Base-by-base conservation (phyloP, 2,329 filamentous ascomycete species). In the Diaporthe capsici region DNA sequence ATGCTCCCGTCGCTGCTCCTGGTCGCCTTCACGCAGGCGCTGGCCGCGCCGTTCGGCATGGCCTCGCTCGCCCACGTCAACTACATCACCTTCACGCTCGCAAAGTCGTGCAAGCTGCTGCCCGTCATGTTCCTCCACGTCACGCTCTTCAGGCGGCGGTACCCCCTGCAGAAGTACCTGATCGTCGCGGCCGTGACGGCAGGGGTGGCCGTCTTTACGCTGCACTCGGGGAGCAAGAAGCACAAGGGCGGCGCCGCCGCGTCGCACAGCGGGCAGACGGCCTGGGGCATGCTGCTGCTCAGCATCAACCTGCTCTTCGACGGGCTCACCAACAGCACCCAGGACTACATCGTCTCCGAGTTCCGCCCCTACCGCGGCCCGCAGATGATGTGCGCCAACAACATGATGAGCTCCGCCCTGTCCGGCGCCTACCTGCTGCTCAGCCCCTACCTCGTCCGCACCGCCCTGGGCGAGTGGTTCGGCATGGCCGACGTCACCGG, bases 311-410 rank as follows among this genome's bases (percentile, higher is more conserved):
- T 99, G 71, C 90, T 99, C 28, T 97, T 99, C 81, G 97, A 99
- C 84, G 97, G 97, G 78, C 89, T 99, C 72, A 98, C 96, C 76
- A 99, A 99, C 85, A 95, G 94, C 72, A 98, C 96, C 3, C 97
- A 99, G 88, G 97, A 99, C 84, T 93, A 98, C 84, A 95, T 99
- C 84, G 98, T 98, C 84, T 85, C 86, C 78, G 89, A 91, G 9
- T 98, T 95, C 85, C 92, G 91, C 78, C 92, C 93, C 20, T 98
- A 97, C 83, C 91, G 92, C 3, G 97, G 97, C 13, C 95, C 96
- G 76, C 97, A 99, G 89, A 99, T 99, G 97, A 99, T 99, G 97
- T 97, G 96, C 83, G 96, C 96, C 53, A 95, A 98, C 85, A 99
- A 98, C 83, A 87, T 98, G 74, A 94, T 98, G 84, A 93, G 91